Conservation (phyloP, 257 asterid genomes). For the Agastache rugosa region DNA sequence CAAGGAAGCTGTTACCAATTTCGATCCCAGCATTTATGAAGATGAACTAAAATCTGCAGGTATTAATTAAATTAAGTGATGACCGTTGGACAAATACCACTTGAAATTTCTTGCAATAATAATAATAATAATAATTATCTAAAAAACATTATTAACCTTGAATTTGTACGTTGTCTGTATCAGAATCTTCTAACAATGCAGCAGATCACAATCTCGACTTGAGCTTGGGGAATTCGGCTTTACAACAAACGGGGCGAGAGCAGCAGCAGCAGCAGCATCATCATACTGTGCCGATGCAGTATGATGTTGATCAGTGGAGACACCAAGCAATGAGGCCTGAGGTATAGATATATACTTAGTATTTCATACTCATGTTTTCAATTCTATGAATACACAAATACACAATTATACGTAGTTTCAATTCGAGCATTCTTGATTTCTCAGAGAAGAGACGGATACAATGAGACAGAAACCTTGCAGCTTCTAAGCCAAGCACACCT, state of each 20-base stretch:
- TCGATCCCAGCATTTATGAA: constrained; percentile 86
- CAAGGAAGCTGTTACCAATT: constrained; percentile 96
- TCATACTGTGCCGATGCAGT: constrained; percentile 44
- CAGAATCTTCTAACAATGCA: constrained; percentile 56
- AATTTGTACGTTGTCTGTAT: background rate
- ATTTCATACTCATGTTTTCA: too few species aligned
- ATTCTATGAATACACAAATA: too few species aligned
- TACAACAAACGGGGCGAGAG: constrained; percentile 44
- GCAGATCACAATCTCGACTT: constrained; percentile 78
- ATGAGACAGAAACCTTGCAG: constrained; percentile 67
- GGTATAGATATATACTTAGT: constrained; percentile 39
- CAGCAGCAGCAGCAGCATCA: constrained; percentile 42
- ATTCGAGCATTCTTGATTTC: background rate
- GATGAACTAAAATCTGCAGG: constrained; percentile 78
- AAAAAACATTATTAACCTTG: background rate
- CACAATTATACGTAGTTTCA: too few species aligned
- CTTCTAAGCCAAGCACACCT: constrained; percentile 69
- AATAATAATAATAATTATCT: too few species aligned
- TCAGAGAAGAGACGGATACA: constrained; percentile 49
- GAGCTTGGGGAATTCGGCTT: constrained; percentile 73
- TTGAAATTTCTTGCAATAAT: constrained; percentile 1
- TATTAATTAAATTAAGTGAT: constrained; percentile 16
- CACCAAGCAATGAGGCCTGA: constrained; percentile 55
- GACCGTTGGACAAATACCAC: background rate
- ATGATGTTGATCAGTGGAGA: constrained; percentile 55